phyloP scores from a whole-genome alignment of 192 early-diverging fungal genomes.

The Linnemannia hyalina region DNA sequence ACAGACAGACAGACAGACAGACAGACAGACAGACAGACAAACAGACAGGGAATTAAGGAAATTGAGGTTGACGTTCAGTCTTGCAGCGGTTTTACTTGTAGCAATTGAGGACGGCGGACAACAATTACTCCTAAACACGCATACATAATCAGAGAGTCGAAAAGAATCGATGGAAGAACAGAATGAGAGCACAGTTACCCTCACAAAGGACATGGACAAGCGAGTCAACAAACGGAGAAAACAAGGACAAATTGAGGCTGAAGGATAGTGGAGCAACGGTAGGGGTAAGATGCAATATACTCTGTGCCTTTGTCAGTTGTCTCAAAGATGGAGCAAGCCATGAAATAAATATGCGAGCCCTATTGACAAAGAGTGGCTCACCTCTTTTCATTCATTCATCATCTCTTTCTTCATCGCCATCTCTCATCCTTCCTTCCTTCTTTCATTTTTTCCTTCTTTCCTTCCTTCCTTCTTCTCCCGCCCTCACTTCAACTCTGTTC shows the following conservation, averaged over 20 bases:
- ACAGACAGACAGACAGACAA: background rate
- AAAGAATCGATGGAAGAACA: conserved; percentile 3
- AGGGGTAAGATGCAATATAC: too few relatives aligned
- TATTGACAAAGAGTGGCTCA: too few relatives aligned
- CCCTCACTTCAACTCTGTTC: too few relatives aligned
- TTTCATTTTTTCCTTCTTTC: background rate
- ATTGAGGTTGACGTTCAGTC: background rate
- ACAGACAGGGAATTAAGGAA: background rate
- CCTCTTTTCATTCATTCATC: background rate
- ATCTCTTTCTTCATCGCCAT: background rate
- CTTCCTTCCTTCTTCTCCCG: too few relatives aligned
- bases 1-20: background rate
- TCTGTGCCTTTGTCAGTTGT: background rate
- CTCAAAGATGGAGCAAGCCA: too few relatives aligned
- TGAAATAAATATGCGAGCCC: too few relatives aligned
- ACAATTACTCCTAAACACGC: background rate
- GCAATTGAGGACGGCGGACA: too few relatives aligned
- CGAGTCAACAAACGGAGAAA: background rate
- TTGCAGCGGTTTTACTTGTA: too few relatives aligned
- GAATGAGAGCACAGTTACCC: background rate
- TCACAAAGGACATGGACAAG: too few relatives aligned
- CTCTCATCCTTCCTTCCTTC: background rate
- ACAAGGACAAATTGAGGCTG: background rate
- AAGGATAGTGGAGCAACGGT: too few relatives aligned
- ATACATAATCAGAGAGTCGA: background rate